These are phyloP conservation scores for Scheffersomyces insectosa DNA, from an alignment of 1,139 yeast species.

Conservation along the genomic window DNA sequence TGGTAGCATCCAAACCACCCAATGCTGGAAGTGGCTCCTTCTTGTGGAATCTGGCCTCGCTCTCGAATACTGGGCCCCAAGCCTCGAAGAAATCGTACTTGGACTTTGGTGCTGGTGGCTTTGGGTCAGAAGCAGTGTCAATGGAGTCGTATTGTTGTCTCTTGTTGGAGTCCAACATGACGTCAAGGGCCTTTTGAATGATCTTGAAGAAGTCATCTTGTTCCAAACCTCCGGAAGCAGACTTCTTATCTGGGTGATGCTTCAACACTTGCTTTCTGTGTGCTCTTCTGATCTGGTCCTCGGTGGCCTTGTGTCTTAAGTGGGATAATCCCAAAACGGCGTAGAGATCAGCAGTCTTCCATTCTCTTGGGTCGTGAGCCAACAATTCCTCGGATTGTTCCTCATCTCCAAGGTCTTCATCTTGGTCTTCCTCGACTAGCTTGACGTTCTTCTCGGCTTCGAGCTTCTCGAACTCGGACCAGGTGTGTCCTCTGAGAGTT, in stretches of 20 bases:
- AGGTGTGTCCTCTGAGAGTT: constrained; percentile 93
- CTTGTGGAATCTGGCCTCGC: constrained; percentile 91
- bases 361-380: constrained; percentile 92
- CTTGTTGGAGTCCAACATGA: constrained; percentile 79
- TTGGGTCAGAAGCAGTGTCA: constrained; percentile 82
- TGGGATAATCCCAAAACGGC: constrained; percentile 94
- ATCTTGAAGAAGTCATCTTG: constrained; percentile 98
- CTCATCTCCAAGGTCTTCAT: constrained; percentile 73
- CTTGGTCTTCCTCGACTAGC: constrained; percentile 65
- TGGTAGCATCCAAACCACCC: constrained; percentile 68
- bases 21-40: constrained; percentile 83
- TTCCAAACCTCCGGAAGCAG: constrained; percentile 78
- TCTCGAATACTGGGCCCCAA: constrained; percentile 89
- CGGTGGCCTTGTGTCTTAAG: constrained; percentile 88
- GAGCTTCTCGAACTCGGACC: constrained; percentile 95
- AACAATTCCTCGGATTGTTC: constrained; percentile 79
- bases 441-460: constrained; percentile 91
- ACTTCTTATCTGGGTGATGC: constrained; percentile 98
- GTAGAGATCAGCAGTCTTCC: constrained; percentile 96
- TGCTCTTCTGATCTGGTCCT: constrained; percentile 92
- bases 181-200: constrained; percentile 94
- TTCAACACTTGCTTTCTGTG: constrained; percentile 95
- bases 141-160: constrained; percentile 96
- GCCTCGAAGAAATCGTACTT: constrained; percentile 82
- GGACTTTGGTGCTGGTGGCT: constrained; percentile 69